Evolutionary conservation across 768 basidiomycete genomes (phyloP), one percentile per base, ranked within the genome.

Genomic region (Phylloporus sp.): DNA sequence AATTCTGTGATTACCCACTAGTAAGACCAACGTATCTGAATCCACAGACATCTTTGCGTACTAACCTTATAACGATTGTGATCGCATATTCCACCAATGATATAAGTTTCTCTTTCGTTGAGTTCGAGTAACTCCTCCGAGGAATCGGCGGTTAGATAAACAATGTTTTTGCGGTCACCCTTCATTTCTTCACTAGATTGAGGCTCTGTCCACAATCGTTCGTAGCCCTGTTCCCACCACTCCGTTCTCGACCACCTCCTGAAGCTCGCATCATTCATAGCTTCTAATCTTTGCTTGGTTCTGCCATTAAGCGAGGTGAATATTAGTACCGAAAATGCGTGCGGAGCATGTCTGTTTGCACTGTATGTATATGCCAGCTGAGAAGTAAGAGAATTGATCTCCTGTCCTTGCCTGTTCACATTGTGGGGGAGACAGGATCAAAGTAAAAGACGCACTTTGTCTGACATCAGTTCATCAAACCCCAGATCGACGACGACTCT

Each of bases 131-230:
- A 72, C 70, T 95, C 91, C 45, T 95, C 82, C 27, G 85, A 79
- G 8, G 95, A 85, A 71, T 99, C 97, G 2, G 95, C 97, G 7
- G 97, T 97, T 46, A 99, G 82, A 69, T 99, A 99, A 34, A 98
- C 79, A 47, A 97, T 74, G 40, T 65, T 81, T 53, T 80, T 68
- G 59, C 78, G 77, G 52, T 69, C 55, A 26, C 55, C 58, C 7
- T 44, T 26, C 20, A 34, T 32, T 51, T 57, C 48, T 45, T 48
- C 48, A 42, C 15, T 15, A 22, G 28, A 29, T 26, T 12, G 48
- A 42, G 15, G 38, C 38, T 57, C 60, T 23, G 61, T 67, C 91
- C 89, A 93, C 18, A 92, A 72, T 39, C 65, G 70, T 35, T 88
- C 84, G 60, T 88, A 92, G 26, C 82, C 78, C 50, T 87, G 84